Evolutionary conservation across 2,329 filamentous ascomycete genomes (phyloP), one percentile per base, ranked within the genome.

Genomic region (Orbilia brochopaga): DNA sequence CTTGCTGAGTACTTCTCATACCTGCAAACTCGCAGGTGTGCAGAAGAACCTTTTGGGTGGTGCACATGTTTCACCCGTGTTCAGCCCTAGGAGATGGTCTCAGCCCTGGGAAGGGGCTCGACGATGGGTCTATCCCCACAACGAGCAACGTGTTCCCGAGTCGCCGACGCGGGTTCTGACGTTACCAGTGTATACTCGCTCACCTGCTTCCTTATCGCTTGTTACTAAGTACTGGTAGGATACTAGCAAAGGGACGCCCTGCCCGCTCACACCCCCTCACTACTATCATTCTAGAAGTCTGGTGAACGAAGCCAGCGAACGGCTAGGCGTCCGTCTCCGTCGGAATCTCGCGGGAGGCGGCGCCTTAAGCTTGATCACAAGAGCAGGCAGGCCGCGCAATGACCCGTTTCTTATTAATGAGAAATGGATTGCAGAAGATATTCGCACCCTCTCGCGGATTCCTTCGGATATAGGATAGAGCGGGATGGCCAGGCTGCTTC

Each of bases 11-110:
- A n/a, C n/a, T n/a, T n/a, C n/a, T n/a, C n/a, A n/a, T n/a, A n/a
- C n/a, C n/a, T n/a, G n/a, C n/a, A n/a, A n/a, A n/a, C n/a, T n/a
- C n/a, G n/a, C n/a, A n/a, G n/a, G n/a, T n/a, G n/a, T 57, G 55
- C 57, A 50, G 30, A 21, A 37, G 17, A 2, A 19, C 54, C 11
- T 69, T 42, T 32, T 61, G 57, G 57, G 21, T 55, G 54, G 57
- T 56, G 21, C 35, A 56, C 37, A 23, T 72, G 67, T 65, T 72
- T 65, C 60, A 65, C 50, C 48, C 19, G 37, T 48, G 59, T 72
- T 72, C 67, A 72, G 67, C 67, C 67, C 67, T 72, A 72, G 67
- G 60, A 72, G 65, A 69, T 60, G 61, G 66, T 72, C 66, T 72
- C 66, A 72, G 66, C 66, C 66, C 66, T 72, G 66, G 66, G 66